Conservation (phyloP, 2,329 filamentous ascomycete genomes). For the Colletotrichum nymphaeae region DNA sequence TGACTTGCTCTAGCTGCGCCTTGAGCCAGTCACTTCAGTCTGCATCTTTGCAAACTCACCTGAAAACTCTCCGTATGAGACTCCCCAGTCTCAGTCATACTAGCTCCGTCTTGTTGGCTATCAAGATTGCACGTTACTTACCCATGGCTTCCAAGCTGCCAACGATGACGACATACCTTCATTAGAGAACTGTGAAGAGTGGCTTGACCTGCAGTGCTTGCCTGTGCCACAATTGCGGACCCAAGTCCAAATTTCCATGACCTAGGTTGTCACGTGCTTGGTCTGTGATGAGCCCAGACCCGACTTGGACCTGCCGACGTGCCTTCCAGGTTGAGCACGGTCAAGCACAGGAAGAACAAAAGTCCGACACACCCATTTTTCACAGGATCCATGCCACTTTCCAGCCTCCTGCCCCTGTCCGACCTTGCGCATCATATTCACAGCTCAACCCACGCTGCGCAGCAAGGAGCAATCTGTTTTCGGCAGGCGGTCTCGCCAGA, state of each 20-base stretch:
- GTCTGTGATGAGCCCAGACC: neutral
- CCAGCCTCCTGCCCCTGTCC: neutral
- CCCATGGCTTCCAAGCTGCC: neutral
- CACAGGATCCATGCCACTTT: neutral
- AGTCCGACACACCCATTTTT: neutral
- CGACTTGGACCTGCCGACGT: neutral
- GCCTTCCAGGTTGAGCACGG: neutral
- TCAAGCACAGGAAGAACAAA: neutral
- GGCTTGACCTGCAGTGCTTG: neutral
- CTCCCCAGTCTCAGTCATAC: neutral
- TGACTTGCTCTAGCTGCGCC: neutral
- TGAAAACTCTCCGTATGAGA: neutral
- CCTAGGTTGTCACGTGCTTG: neutral
- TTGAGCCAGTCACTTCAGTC: neutral
- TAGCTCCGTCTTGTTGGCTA: neutral
- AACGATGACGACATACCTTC: neutral
- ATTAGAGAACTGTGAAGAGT: neutral
- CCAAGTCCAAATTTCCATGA: neutral
- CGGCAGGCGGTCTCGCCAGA: conserved; percentile 34
- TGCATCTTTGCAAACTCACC: conserved; percentile 18
- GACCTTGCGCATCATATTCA: conserved; percentile 14
- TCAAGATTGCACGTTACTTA: neutral
- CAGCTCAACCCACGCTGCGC: neutral
- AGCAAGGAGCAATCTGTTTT: conserved; percentile 23
- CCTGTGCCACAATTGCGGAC: neutral